Evolutionary conservation across 2,329 filamentous ascomycete species (phyloP).

Genomic region (Aaosphaeria pasadenensis): DNA sequence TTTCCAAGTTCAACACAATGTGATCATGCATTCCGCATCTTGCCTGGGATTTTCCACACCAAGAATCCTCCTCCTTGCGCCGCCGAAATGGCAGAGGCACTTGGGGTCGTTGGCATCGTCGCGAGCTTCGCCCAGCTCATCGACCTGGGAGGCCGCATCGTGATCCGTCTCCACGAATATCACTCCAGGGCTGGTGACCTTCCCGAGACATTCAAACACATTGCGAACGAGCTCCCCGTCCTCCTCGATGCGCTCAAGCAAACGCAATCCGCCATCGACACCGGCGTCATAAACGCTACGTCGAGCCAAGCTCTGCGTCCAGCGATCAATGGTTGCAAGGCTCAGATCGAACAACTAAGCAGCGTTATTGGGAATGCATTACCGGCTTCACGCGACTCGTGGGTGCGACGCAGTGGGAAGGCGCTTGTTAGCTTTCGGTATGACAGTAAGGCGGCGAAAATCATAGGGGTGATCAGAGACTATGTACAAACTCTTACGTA

Average conservation of each 20-base stretch:
- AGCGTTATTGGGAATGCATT: constrained; percentile 8
- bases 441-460: constrained; percentile 10
- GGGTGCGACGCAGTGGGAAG: constrained; percentile 6
- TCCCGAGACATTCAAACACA: constrained; percentile 6
- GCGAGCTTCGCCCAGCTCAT: constrained; percentile 15
- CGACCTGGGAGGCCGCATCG: constrained; percentile 6
- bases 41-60: no score
- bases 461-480: constrained; percentile 1
- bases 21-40: no score
- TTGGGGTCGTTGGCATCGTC: constrained; percentile 12
- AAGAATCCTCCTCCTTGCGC: no score
- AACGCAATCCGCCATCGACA: constrained; percentile 1
- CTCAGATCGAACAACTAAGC: constrained; percentile 9
- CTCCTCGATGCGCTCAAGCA: constrained; percentile 6
- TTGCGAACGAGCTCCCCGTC: constrained; percentile 7
- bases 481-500: constrained; percentile 7
- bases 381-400: constrained; percentile 4
- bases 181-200: constrained; percentile 4
- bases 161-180: constrained; percentile 11
- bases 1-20: no score
- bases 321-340: constrained; percentile 8
- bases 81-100: constrained; percentile 15
- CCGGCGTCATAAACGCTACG: constrained; percentile 4
- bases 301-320: constrained; percentile 5
- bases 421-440: constrained; percentile 9